phyloP scores from a whole-genome alignment of 495 filamentous ascomycete species.

The Hypoxylon lienhwacheense region DNA sequence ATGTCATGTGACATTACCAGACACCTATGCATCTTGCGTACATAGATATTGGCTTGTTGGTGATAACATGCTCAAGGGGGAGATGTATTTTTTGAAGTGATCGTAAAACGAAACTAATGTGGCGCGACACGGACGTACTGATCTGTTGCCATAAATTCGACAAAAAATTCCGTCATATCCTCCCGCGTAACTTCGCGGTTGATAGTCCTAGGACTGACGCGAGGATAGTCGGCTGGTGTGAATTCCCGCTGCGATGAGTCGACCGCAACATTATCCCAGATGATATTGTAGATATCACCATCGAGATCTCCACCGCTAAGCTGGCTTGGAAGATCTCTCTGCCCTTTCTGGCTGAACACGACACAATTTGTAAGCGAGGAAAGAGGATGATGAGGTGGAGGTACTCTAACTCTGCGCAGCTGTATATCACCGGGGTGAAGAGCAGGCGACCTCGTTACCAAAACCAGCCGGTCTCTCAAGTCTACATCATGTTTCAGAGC shows the following conservation, averaged over 20 bases:
- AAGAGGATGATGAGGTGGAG: constrained; percentile 63
- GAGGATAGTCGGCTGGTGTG: constrained; percentile 67
- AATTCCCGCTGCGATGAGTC: constrained; percentile 37
- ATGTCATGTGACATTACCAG: background rate
- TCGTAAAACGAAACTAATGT: background rate
- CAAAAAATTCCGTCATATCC: constrained; percentile 78
- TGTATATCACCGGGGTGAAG: constrained; percentile 83
- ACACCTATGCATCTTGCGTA: background rate
- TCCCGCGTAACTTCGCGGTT: constrained; percentile 52
- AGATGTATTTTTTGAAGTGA: no score
- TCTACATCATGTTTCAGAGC: constrained; percentile 32
- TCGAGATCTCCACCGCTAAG: constrained; percentile 83
- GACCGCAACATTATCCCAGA: constrained; percentile 60
- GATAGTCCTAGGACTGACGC: constrained; percentile 56
- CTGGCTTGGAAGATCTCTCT: constrained; percentile 72
- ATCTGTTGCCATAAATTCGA: constrained; percentile 78
- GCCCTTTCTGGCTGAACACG: constrained; percentile 71
- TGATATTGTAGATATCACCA: constrained; percentile 75
- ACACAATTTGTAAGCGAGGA: constrained; percentile 66
- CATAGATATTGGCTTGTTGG: background rate
- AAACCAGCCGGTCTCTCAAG: constrained; percentile 27
- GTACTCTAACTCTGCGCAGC: constrained; percentile 52
- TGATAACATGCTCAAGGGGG: no score
- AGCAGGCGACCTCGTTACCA: constrained; percentile 74
- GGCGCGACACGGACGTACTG: constrained; percentile 34